Evolutionary conservation across 2,329 filamentous ascomycete genomes (phyloP).

Genomic region (Pseudogymnoascus sp.): DNA sequence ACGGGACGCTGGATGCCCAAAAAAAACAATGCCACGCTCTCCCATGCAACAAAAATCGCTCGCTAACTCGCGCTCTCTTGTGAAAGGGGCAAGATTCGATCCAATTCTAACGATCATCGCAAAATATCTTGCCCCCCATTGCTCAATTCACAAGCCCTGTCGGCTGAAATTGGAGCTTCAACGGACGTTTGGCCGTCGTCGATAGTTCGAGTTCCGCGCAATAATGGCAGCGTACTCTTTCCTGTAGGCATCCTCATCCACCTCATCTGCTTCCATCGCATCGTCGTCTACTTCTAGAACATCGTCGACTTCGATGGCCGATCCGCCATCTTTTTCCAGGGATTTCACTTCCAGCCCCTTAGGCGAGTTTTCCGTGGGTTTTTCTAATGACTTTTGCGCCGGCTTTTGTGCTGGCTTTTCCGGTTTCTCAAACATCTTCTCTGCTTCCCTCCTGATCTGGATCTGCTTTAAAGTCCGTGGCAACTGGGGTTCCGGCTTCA

Average conservation of each 20-base stretch:
- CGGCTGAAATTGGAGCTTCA: neutral
- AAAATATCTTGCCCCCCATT: neutral
- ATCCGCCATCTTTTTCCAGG: neutral
- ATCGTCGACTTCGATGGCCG: neutral
- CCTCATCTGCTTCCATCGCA: neutral
- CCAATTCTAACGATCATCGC: neutral
- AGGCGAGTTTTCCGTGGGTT: neutral
- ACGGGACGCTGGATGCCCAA: constrained; percentile 1
- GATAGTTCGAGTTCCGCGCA: neutral
- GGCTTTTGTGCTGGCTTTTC: constrained; percentile 1
- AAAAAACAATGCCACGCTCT: neutral
- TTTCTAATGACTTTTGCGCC: neutral
- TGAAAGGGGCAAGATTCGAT: neutral
- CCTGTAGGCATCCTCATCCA: neutral
- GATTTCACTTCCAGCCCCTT: neutral
- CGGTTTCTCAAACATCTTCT: constrained; percentile 10
- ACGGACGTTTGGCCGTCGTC: neutral
- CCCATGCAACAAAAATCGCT: neutral
- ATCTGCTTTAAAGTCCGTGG: constrained; percentile 1
- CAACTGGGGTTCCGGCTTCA: neutral
- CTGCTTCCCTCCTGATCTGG: constrained; percentile 10
- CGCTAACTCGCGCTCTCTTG: constrained; percentile 2
- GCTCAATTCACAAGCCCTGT: neutral
- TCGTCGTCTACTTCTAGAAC: neutral
- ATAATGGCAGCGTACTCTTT: constrained; percentile 3